Conservation (phyloP, 2,329 filamentous ascomycete genomes). For the Aspergillus unguis region DNA sequence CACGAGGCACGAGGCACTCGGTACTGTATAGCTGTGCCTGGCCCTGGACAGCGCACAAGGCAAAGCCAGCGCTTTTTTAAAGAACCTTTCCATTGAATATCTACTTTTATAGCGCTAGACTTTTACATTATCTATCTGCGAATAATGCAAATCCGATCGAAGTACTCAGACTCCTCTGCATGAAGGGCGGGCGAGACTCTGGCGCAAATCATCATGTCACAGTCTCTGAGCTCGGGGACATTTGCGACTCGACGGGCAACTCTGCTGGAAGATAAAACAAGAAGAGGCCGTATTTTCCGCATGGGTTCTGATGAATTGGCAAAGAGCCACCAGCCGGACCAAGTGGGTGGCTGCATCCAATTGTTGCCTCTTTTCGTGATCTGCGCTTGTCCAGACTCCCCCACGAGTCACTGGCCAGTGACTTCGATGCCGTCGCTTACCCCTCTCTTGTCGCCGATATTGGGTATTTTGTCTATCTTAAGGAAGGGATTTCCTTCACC, state of each 20-base stretch:
- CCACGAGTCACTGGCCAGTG: constrained; percentile 11
- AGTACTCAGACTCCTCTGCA: neutral
- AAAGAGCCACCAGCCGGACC: constrained; percentile 12
- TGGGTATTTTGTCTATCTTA: constrained; percentile 14
- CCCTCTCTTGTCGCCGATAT: constrained; percentile 18
- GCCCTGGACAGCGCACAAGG: neutral
- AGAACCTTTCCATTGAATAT: neutral
- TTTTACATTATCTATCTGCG: neutral
- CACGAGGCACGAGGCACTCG: neutral
- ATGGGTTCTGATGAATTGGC: constrained; percentile 3
- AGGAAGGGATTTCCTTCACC: constrained; percentile 18
- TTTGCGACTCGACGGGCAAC: neutral
- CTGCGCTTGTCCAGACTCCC: constrained; percentile 26
- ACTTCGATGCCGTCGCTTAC: constrained; percentile 17
- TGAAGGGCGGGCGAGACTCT: neutral
- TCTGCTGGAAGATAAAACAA: neutral
- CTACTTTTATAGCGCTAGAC: neutral
- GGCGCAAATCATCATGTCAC: constrained; percentile 5
- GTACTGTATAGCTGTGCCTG: neutral
- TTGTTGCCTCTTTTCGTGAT: constrained; percentile 27
- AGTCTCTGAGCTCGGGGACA: neutral
- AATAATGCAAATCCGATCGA: constrained; percentile 3
- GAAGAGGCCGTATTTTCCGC: neutral
- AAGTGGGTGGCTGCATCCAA: constrained; percentile 21
- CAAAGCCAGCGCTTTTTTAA: neutral